Conservation (phyloP, 2,329 filamentous ascomycete genomes). For the Neopestalotiopsis clavispora region DNA sequence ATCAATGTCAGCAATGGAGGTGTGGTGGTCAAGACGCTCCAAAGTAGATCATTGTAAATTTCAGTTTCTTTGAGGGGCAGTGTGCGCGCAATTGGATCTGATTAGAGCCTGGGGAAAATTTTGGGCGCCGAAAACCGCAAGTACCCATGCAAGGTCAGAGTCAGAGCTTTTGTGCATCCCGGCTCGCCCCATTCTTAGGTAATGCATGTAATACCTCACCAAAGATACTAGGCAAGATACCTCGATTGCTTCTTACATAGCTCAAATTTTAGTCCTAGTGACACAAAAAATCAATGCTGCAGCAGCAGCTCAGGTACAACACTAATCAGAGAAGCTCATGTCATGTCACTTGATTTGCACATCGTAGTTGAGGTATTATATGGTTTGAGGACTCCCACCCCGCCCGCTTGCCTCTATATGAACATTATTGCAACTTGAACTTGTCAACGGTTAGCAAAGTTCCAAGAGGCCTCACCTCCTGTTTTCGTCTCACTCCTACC, state of each 20-base stretch:
- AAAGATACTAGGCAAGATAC: background rate
- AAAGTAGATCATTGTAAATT: conserved; percentile 11
- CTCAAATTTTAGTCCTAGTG: background rate
- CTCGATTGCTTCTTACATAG: background rate
- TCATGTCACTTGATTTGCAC: background rate
- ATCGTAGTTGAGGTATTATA: background rate
- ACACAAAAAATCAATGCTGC: background rate
- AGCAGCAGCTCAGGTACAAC: background rate
- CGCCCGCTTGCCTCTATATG: background rate
- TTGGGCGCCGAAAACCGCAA: conserved; percentile 16
- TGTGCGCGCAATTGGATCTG: background rate
- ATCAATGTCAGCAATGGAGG: conserved; percentile 6
- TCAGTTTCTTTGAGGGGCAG: conserved; percentile 13
- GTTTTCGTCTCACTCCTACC: background rate
- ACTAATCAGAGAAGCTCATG: background rate
- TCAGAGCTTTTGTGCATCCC: conserved; percentile 6
- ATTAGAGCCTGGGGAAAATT: conserved; percentile 10
- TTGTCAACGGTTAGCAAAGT: background rate
- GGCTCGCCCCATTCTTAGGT: background rate
- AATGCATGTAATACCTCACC: conserved; percentile 13
- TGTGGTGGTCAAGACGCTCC: background rate
- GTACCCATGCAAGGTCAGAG: conserved; percentile 8
- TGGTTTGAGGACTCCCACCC: background rate
- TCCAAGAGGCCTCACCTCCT: background rate
- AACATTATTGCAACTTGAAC: background rate